Evolutionary conservation across 805 yeast species (phyloP), one percentile per base, ranked within the genome.

Genomic region (Kodamaea hsintzibuensis): DNA sequence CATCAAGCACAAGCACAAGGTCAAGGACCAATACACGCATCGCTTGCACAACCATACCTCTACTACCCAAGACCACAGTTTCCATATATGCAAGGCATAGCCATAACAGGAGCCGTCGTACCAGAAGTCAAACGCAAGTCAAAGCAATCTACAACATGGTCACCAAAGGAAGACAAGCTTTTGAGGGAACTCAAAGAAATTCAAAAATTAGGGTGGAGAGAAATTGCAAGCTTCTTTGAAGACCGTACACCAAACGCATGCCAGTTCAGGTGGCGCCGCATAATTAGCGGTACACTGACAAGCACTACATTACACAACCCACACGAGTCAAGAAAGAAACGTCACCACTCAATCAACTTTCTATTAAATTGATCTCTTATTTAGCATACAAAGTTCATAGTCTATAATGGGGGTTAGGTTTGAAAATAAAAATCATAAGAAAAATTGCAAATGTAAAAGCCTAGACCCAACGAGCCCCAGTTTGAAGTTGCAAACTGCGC

Each of bases 201-300:
- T 57, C 89, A 85, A 66, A 88, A 88, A 66, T 77, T 89, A 60
- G 96, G 96, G 1, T 90, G 96, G 96, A 84, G 90, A 68, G 96
- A 90, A 60, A 89, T 90, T 49, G 86, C 95, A 1, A 79, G 85
- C 35, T 88, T 87, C 63, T 90, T 90, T 68, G 79, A 83, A 43
- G 86, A 86, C 66, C 75, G 96, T 65, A 90, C 96, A 2, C 91
- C 96, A 38, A 90, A 76, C 57, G 80, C 80, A 16, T 76, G 80
- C 58, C 80, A 76, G 61, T 76, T 76, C 55, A 81, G 96, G 61
- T 90, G 96, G 96, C 80, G 96, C 67, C 72, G 96, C 57, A 71
- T 80, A 16, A 76, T 78, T 30, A 67, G 72, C 56, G 78, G 80
- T 4, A 70, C 61, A 12, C 51, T 53, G 43, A 48, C 56, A 19